Evolutionary conservation across 192 early-diverging fungal species (phyloP), one percentile per base, ranked within the genome.

Genomic region (Umbelopsis sp.): DNA sequence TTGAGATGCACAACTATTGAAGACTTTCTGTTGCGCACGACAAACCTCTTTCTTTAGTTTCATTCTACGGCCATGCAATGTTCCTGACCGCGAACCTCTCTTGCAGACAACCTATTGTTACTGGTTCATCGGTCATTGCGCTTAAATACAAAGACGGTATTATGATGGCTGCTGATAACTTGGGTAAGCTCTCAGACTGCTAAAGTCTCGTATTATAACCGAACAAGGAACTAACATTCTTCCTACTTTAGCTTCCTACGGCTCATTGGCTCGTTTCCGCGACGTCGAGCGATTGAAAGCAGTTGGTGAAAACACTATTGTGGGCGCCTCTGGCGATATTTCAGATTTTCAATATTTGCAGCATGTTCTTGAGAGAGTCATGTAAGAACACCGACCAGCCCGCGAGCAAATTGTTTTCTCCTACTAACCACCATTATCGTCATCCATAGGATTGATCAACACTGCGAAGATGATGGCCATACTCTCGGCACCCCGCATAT

Each of bases 131-230:
- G 45, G 93, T 98, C 33, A 74, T 99, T 47, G 97, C 88, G 49
- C 85, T 99, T 77, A 93, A 94, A 83, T 99, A 93, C 88, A 97
- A 95, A 78, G 95, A 96, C 71, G 97, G 97, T 66, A 86, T 99
- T 45, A 97, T 99, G 91, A 87, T 99, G 80, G 94, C 94, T 8
- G 92, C 95, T 13, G 97, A 99, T 78, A 95, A 90, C 74, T 83
- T 99, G 58, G 89, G 89, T 92, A 78, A 66, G 69, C 51, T 69
- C 20, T 69, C 5, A 37, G 48, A 70, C 13, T 44, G 20, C 23
- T n/a, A 15, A 46, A 30, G 20, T 5, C 16, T 20, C 3, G 5
- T 16, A 4, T 30, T 1, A 30, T 30, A 15, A 23, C 44, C n/a
- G 12, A 4, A 6, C 30, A 50, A 64, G 41, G 1, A 22, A 23